phyloP scores from a whole-genome alignment of 208 protist genomes.

The Leishmania arabica region DNA sequence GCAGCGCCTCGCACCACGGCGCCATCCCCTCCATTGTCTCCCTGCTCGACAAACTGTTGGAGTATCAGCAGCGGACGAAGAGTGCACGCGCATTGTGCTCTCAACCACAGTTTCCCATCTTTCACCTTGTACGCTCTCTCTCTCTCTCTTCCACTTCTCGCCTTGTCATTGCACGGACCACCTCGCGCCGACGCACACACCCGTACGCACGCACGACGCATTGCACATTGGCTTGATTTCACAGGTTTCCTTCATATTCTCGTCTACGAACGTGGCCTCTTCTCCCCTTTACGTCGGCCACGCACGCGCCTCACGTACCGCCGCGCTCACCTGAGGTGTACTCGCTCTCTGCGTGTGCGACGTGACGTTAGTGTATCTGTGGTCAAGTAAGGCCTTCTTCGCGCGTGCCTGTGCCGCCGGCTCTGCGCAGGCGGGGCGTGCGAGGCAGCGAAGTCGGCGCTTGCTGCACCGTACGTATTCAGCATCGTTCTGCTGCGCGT shows the following conservation, averaged over 20 bases:
- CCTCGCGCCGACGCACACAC: background rate
- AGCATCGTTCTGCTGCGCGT: background rate
- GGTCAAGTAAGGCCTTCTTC: background rate
- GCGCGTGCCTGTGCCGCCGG: background rate
- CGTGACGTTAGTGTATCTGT: background rate
- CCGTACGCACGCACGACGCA: background rate
- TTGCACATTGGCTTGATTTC: background rate
- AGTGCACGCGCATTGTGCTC: background rate
- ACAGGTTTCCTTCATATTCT: background rate
- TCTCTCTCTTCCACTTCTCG: background rate
- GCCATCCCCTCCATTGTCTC: background rate
- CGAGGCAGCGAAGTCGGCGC: background rate
- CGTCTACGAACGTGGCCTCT: background rate
- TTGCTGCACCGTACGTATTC: background rate
- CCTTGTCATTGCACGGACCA: background rate
- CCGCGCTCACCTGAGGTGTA: background rate
- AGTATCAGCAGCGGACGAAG: background rate
- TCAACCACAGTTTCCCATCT: background rate
- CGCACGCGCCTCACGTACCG: background rate
- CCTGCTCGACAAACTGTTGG: background rate
- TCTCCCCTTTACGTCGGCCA: too few relatives aligned
- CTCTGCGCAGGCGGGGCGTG: background rate
- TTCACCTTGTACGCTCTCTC: background rate
- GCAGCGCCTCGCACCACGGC: background rate
- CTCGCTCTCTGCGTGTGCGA: background rate